phyloP scores from a whole-genome alignment of 164 flowering plant genomes.

The Aristolochia fimbriata region DNA sequence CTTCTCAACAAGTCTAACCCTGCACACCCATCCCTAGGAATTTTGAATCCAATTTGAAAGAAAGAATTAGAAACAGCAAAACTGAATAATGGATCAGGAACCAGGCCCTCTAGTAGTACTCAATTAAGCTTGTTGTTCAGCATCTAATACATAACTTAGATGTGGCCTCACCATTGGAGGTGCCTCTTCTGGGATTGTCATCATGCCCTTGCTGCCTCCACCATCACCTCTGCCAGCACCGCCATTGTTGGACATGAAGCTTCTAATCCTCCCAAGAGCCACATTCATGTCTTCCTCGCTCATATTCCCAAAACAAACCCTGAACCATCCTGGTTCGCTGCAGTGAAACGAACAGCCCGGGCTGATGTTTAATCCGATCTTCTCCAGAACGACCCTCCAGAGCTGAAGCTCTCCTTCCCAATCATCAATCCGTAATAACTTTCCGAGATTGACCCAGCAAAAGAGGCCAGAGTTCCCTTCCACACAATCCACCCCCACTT shows the following conservation, averaged over 20 bases:
- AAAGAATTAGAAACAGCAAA: too few species aligned
- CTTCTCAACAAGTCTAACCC: too few species aligned
- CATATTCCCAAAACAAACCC: slow-evolving; percentile 52
- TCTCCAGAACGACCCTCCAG: slow-evolving; percentile 48
- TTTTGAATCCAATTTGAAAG: too few species aligned
- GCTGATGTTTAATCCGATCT: slow-evolving; percentile 47
- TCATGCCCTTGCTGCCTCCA: not conserved
- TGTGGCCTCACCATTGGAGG: too few species aligned
- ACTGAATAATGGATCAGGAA: too few species aligned
- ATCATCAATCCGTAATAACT: slow-evolving; percentile 28
- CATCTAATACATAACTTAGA: too few species aligned
- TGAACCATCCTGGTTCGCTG: slow-evolving; percentile 80
- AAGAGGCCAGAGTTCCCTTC: slow-evolving; percentile 51
- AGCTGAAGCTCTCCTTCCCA: slow-evolving; percentile 63
- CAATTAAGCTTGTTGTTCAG: too few species aligned
- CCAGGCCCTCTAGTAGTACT: too few species aligned
- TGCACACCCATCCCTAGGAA: too few species aligned
- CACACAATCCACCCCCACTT: slow-evolving; percentile 38
- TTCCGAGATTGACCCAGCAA: slow-evolving; percentile 64
- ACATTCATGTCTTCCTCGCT: slow-evolving; percentile 35
- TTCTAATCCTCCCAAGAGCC: slow-evolving; percentile 39
- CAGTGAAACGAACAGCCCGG: slow-evolving; percentile 75
- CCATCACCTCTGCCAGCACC: slow-evolving; percentile 12
- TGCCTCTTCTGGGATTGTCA: not conserved
- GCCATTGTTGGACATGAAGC: not conserved